A percentile compares a stretch with the other conserved stretches of the same genome.
Evolutionary conservation across 2,329 filamentous ascomycete genomes (phyloP).

Genomic region (Stachybotrys chartarum): DNA sequence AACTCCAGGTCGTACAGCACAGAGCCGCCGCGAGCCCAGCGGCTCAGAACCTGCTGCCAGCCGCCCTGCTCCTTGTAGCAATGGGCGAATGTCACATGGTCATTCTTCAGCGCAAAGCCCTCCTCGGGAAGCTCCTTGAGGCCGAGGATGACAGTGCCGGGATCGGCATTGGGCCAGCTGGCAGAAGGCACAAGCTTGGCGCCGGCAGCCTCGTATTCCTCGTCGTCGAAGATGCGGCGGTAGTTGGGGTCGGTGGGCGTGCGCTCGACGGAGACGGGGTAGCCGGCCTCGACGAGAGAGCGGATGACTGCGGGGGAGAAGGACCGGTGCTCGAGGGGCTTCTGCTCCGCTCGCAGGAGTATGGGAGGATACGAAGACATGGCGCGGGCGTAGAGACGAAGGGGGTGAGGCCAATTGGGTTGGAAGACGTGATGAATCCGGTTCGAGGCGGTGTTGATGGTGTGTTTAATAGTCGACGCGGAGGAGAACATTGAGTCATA

Average conservation of each 20-base stretch:
- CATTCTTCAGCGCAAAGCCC: constrained; percentile 37
- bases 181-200: constrained; percentile 59
- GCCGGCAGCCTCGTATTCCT: constrained; percentile 55
- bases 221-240: constrained; percentile 58
- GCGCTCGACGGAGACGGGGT: constrained; percentile 60
- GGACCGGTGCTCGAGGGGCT: constrained; percentile 46
- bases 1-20: constrained; percentile 80
- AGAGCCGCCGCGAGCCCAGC: constrained; percentile 60
- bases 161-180: constrained; percentile 60
- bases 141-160: constrained; percentile 64
- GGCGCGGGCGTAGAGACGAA: background rate
- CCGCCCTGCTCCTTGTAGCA: constrained; percentile 71
- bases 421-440: background rate
- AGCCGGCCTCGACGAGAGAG: constrained; percentile 58
- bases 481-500: no score
- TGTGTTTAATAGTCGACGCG: no score
- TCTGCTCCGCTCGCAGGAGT: constrained; percentile 52
- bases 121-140: constrained; percentile 76
- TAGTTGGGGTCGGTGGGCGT: constrained; percentile 35
- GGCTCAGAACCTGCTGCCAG: constrained; percentile 72
- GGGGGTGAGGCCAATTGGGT: background rate
- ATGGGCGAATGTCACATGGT: constrained; percentile 49
- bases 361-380: constrained; percentile 26
- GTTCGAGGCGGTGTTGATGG: background rate
- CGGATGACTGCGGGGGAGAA: constrained; percentile 38